Percentiles rank a stretch among this genome's conserved stretches.
phyloP scores from a whole-genome alignment of 257 asterid species.

The Nicotiana sylvestris region DNA sequence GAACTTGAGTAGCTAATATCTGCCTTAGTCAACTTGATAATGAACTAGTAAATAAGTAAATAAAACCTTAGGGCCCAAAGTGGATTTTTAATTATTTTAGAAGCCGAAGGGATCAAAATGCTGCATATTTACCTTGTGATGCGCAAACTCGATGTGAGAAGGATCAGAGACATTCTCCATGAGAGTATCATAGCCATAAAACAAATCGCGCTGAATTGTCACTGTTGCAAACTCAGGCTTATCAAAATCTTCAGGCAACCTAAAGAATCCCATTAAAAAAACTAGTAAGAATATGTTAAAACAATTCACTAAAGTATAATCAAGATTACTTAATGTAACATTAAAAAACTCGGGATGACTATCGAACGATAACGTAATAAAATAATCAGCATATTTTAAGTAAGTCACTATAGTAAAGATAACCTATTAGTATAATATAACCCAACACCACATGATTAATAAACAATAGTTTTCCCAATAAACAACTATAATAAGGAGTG shows the following conservation, averaged over 20 bases:
- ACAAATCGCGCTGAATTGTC: constrained; percentile 92
- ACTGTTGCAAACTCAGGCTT: constrained; percentile 88
- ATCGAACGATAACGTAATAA: not conserved
- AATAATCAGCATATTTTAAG: not conserved
- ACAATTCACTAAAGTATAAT: not conserved
- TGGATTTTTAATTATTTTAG: not conserved
- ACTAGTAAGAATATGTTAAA: not conserved
- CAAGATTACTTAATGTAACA: not conserved
- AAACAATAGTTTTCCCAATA: not conserved
- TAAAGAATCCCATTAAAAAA: constrained; percentile 22
- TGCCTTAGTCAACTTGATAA: not conserved
- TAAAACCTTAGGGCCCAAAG: not conserved
- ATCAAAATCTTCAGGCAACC: constrained; percentile 96
- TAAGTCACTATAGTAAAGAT: not conserved
- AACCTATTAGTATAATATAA: not conserved
- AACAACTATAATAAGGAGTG: not conserved
- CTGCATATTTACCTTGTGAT: constrained; percentile 67
- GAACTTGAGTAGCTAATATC: not conserved
- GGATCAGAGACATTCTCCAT: constrained; percentile 99
- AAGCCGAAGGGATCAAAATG: not conserved
- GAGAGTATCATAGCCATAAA: constrained; percentile 91
- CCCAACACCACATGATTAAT: not conserved
- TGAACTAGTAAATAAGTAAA: not conserved
- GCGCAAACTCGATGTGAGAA: constrained; percentile 97
- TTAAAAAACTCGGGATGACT: not conserved